Conservation (phyloP, 1,139 yeast genomes). For the Geotrichum aggregatum region DNA sequence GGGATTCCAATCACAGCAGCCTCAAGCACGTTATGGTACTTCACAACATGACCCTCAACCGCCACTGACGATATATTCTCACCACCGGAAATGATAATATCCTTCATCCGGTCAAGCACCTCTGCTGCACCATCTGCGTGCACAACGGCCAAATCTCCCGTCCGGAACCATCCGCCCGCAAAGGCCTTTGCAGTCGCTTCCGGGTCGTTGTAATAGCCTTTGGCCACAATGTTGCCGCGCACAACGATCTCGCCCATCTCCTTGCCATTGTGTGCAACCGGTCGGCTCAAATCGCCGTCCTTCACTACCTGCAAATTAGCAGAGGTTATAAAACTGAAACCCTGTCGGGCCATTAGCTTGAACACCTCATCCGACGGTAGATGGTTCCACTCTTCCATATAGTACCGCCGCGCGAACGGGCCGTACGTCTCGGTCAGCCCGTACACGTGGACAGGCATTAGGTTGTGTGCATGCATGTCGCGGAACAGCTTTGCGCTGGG, state of each 20-base stretch:
- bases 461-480: constrained; percentile 37
- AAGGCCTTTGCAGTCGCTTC: constrained; percentile 51
- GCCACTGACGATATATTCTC: constrained; percentile 78
- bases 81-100: constrained; percentile 77
- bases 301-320: constrained; percentile 46
- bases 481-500: constrained; percentile 39
- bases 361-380: constrained; percentile 31
- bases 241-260: constrained; percentile 40
- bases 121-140: constrained; percentile 54
- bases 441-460: constrained; percentile 56
- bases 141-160: constrained; percentile 74
- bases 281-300: constrained; percentile 47
- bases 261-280: constrained; percentile 45
- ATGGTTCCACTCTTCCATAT: constrained; percentile 35
- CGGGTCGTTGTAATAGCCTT: constrained; percentile 56
- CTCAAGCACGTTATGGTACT: constrained; percentile 40
- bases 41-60: constrained; percentile 59
- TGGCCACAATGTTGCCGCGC: constrained; percentile 49
- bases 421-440: constrained; percentile 57
- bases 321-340: constrained; percentile 38
- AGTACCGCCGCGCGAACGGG: constrained; percentile 38
- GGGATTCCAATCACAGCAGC: constrained; percentile 41
- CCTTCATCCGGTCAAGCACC: constrained; percentile 72
- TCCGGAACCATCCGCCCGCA: constrained; percentile 69
- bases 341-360: constrained; percentile 38